Percentiles rank a stretch among this genome's conserved stretches.
Evolutionary conservation across 2,329 filamentous ascomycete genomes (phyloP).

Genomic region (Atkinsonella texensis): DNA sequence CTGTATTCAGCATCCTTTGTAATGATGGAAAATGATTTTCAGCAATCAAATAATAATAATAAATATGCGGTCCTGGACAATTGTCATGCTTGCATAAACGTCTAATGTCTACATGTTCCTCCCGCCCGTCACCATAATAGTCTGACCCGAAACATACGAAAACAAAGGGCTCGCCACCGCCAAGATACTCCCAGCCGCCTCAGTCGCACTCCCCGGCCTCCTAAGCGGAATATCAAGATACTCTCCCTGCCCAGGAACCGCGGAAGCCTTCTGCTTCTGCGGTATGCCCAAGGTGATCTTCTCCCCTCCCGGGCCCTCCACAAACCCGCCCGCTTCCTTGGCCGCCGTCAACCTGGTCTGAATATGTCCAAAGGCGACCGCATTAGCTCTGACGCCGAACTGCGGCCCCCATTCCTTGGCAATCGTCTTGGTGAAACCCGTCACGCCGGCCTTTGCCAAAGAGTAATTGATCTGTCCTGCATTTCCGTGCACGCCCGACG

Average conservation of each 20-base stretch:
- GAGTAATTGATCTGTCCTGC: slow-evolving; percentile 87
- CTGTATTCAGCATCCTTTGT: background rate
- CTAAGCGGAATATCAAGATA: slow-evolving; percentile 66
- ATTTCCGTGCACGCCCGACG: slow-evolving; percentile 74
- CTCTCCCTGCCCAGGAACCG: slow-evolving; percentile 22
- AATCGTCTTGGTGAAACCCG: slow-evolving; percentile 76
- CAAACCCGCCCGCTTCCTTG: slow-evolving; percentile 74
- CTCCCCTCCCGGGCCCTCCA: slow-evolving; percentile 62
- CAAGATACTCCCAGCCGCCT: slow-evolving; percentile 67
- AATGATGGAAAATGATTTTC: background rate
- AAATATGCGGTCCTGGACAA: background rate
- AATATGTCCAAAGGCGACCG: slow-evolving; percentile 75
- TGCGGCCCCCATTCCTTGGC: slow-evolving; percentile 83
- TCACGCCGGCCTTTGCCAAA: slow-evolving; percentile 72
- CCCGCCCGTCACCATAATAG: slow-evolving; percentile 75
- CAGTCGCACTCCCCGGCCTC: slow-evolving; percentile 63
- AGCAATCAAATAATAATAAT: background rate
- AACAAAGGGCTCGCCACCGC: slow-evolving; percentile 73
- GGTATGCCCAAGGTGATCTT: slow-evolving; percentile 68
- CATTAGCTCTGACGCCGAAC: slow-evolving; percentile 75
- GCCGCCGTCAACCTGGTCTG: slow-evolving; percentile 68
- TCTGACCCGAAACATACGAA: slow-evolving; percentile 77
- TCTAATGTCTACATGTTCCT: slow-evolving; percentile 40
- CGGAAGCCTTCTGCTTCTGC: slow-evolving; percentile 35
- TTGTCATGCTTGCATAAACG: background rate